Percentiles rank a stretch among this genome's conserved stretches.
phyloP scores from a whole-genome alignment of 352 stramenopile genomes.

The Globisporangium barbulae region DNA sequence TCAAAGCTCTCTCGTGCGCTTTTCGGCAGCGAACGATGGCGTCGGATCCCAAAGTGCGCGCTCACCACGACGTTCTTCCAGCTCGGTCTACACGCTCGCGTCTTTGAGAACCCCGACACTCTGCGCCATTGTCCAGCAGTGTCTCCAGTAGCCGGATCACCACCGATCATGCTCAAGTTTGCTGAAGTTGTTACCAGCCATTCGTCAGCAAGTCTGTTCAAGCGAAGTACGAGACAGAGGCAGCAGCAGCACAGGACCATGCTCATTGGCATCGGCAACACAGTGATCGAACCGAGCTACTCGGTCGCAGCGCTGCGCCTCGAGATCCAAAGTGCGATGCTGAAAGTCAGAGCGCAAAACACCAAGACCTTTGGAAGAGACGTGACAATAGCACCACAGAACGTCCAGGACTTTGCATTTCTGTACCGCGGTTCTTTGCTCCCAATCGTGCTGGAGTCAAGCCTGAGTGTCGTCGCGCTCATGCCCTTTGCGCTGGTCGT shows the following conservation, averaged over 20 bases:
- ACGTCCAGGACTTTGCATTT: constrained; percentile 18
- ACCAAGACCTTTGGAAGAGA: not conserved
- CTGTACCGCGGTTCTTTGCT: constrained; percentile 31
- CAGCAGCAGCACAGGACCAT: not conserved
- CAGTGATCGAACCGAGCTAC: not conserved
- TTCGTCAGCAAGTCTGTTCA: too few species aligned
- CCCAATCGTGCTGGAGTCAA: constrained; percentile 18
- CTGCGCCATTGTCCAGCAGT: not conserved
- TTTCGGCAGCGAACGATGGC: not conserved
- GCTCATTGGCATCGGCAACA: constrained; percentile 15
- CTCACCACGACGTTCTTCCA: constrained; percentile 28
- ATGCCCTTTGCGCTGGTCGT: constrained; percentile 29
- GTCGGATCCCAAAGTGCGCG: constrained; percentile 12
- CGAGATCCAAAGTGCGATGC: constrained; percentile 2
- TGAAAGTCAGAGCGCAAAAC: not conserved
- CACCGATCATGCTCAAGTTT: constrained; percentile 28
- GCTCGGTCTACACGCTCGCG: constrained; percentile 19
- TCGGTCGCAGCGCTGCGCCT: constrained; percentile 4
- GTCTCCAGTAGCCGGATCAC: not conserved
- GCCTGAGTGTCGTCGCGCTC: constrained; percentile 18
- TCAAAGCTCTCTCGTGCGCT: not conserved
- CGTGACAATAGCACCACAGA: not conserved
- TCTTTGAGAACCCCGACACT: constrained; percentile 21
- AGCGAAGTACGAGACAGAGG: not conserved
- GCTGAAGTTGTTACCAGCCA: constrained; percentile 1